A percentile compares a stretch with the other conserved stretches of the same genome.
These are phyloP conservation scores for Galerina marginata DNA, from an alignment of 768 basidiomycete species.

Conservation along the genomic window DNA sequence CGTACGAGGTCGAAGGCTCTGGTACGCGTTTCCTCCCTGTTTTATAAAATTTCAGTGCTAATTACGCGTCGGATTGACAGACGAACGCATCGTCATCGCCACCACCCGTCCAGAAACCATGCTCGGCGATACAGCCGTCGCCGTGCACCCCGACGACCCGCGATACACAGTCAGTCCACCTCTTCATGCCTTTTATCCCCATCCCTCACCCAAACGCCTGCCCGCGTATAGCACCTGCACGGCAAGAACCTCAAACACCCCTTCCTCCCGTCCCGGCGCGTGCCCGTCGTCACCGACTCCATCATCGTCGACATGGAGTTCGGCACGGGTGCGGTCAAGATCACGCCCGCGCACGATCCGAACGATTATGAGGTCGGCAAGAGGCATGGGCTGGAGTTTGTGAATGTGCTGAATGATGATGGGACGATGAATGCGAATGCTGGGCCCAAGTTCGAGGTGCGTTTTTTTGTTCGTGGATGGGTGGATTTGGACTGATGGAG, in stretches of 20 bases:
- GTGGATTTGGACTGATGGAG: neutral
- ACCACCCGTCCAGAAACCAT: conserved; percentile 99
- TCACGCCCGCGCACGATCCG: conserved; percentile 96
- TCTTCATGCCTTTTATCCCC: neutral
- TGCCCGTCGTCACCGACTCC: conserved; percentile 88
- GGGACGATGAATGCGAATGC: conserved; percentile 94
- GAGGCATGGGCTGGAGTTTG: conserved; percentile 87
- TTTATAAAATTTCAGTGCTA: neutral
- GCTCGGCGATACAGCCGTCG: conserved; percentile 97
- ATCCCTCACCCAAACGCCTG: neutral
- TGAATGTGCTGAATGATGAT: conserved; percentile 96
- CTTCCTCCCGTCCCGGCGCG: conserved; percentile 76
- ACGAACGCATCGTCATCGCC: conserved; percentile 91
- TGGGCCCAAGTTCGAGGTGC: conserved; percentile 65
- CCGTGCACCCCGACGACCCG: conserved; percentile 91
- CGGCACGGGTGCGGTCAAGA: conserved; percentile 98
- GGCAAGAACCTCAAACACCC: conserved; percentile 93
- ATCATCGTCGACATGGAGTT: conserved; percentile 95
- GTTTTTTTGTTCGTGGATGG: neutral
- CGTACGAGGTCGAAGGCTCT: conserved; percentile 87
- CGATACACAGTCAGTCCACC: conserved; percentile 70
- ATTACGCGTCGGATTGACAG: conserved; percentile 38
- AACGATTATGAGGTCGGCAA: conserved; percentile 96
- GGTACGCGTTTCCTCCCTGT: conserved; percentile 46
- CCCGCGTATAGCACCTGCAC: conserved; percentile 72